Base-by-base conservation (phyloP, 495 filamentous ascomycete species). In the Cercophora samala region DNA sequence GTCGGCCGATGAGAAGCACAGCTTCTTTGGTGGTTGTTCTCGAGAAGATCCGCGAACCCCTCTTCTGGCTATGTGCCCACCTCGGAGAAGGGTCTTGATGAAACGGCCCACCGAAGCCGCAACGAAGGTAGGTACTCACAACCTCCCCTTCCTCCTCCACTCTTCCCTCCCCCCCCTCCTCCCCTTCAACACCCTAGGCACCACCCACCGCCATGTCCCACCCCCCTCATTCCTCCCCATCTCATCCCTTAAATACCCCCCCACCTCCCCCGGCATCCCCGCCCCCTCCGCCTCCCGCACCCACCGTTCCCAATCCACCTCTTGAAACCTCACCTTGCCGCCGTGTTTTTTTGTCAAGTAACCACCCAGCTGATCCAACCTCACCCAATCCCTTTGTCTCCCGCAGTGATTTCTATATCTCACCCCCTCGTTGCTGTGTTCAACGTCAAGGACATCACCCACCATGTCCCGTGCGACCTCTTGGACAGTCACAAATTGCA, bases 81-180 rank as follows among this genome's bases (percentile, higher is more conserved):
- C 26, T 29, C 4, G 4, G 8, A 29, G 3, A 29, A 29, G 26
- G 26, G 26, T 4, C 26, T 29, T 29, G 26, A 29, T 8, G 26
- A 29, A 8, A 29, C 26, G 8, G 26, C n/a, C n/a, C n/a, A n/a
- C n/a, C n/a, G n/a, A n/a, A n/a, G n/a, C n/a, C n/a, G n/a, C n/a
- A n/a, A n/a, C n/a, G n/a, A n/a, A n/a, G n/a, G n/a, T n/a, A n/a
- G n/a, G n/a, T n/a, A 37, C n/a, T 22, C 19, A 67, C 84, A 81
- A 21, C 74, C 71, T 37, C 80, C 81, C 17, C 82, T 53, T 60
- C 79, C 80, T 1, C 82, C 80, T 53, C 60, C 61, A 64, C 21
- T 9, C 9, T 46, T 25, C 23, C 22, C 53, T 18, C 21, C 42
- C 46, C 11, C 5, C 26, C 15, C 3, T 52, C 2, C 0, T 11